A percentile compares a stretch with the other conserved stretches of the same genome.
Evolutionary conservation across 768 basidiomycete species (phyloP).

Genomic region (Tylopilus balloui): DNA sequence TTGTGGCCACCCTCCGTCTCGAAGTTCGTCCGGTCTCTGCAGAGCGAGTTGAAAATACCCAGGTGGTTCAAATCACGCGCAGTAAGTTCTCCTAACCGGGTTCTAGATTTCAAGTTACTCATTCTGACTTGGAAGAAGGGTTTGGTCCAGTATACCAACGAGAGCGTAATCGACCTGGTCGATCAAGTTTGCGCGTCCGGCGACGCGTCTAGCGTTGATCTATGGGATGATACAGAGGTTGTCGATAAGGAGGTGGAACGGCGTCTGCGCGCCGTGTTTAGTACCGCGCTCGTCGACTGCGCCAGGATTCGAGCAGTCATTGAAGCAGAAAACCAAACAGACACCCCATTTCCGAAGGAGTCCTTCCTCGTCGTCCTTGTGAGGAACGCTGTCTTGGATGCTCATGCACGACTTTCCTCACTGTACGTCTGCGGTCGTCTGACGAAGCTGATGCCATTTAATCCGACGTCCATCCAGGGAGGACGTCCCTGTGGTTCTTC

Average conservation of each 20-base stretch:
- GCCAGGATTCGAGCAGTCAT: conserved; percentile 6
- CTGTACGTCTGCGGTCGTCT: not conserved
- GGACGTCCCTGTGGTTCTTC: conserved; percentile 3
- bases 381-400: conserved; percentile 1
- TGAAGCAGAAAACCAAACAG: not conserved
- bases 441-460: too few relatives aligned
- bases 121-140: not conserved
- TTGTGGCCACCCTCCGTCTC: not conserved
- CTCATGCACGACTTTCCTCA: not conserved
- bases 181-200: not conserved
- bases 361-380: conserved; percentile 6
- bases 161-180: too few relatives aligned
- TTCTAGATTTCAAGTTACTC: not conserved
- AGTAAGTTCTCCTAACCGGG: not conserved
- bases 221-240: not conserved
- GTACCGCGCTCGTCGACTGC: conserved; percentile 1
- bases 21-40: not conserved
- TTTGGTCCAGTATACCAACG: not conserved
- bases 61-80: not conserved
- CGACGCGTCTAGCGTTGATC: not conserved
- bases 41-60: not conserved
- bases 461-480: not conserved
- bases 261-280: not conserved
- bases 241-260: not conserved
- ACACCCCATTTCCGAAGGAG: not conserved